Evolutionary conservation across 192 early-diverging fungal species (phyloP).

Genomic region (Paraglomus occultum): DNA sequence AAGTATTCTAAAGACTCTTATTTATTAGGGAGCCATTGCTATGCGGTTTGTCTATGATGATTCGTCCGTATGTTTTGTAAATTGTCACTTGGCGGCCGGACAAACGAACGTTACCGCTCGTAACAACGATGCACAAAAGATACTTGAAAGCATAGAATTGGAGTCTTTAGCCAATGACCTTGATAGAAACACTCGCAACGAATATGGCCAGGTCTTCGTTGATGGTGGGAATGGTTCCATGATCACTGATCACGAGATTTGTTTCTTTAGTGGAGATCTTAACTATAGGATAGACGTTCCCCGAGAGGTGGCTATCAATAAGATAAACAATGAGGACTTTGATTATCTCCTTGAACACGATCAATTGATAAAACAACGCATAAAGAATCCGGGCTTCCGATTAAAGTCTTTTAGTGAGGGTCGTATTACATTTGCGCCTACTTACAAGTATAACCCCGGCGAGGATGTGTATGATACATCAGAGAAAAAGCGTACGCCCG

Average conservation of each 20-base stretch:
- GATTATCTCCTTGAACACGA: conserved; percentile 58
- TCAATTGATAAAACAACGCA: conserved; percentile 55
- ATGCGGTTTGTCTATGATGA: conserved; percentile 75
- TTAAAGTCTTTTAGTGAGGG: conserved; percentile 76
- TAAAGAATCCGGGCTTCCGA: conserved; percentile 67
- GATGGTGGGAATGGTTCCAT: conserved; percentile 87
- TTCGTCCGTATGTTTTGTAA: conserved; percentile 81
- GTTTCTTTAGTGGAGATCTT: conserved; percentile 87
- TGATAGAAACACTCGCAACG: not conserved
- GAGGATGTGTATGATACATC: conserved; percentile 85
- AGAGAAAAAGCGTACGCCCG: conserved; percentile 90
- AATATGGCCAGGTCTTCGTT: conserved; percentile 54
- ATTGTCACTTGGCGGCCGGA: conserved; percentile 84
- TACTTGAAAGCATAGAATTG: conserved; percentile 50
- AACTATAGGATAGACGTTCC: conserved; percentile 88
- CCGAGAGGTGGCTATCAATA: conserved; percentile 63
- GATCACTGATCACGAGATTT: conserved; percentile 74
- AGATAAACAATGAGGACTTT: conserved; percentile 56
- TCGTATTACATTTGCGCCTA: conserved; percentile 81
- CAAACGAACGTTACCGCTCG: conserved; percentile 69
- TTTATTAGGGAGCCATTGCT: conserved; percentile 70
- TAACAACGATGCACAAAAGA: conserved; percentile 70
- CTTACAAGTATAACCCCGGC: conserved; percentile 95
- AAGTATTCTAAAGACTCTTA: not conserved
- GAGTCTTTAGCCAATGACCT: conserved; percentile 32